Base-by-base conservation (phyloP, 305 asterid genomes). In the Solanum chacoense region DNA sequence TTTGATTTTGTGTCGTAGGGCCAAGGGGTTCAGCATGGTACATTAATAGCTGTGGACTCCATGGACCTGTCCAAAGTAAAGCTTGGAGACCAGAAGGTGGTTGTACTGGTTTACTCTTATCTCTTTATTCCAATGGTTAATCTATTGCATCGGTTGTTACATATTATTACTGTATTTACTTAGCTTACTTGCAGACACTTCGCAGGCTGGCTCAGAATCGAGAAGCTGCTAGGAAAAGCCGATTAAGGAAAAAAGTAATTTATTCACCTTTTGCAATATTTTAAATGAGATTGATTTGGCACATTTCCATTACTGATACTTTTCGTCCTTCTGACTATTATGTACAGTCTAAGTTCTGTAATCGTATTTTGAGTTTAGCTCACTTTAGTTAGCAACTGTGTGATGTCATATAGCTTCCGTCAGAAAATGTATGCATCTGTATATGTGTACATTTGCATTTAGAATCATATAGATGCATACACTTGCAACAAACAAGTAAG, bases 191-290 rank as follows among this genome's bases (percentile, higher is more conserved):
- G 88, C 91, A 96, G 99, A 90, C 93, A 11, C 95, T 94, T 32
- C 96, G 98, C 83, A 91, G 99, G 91, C 93, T 95, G 88, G 99
- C 99, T 85, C 99, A 97, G 91, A 97, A 97, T 91, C 94, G 99
- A 14, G 99, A 97, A 93, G 99, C 99, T 89, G 99, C 99, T 14
- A 92, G 94, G 84, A 96, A 97, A 90, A 97, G 99, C 83, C 95
- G 99, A 14, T 89, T 96, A 92, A 93, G 99, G 89, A 97, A 96
- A 92, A 96, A 97, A 87, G 99, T 96, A 93, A 91, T 35, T 0
- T 36, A 38, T 31, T 6, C 85, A 36, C 87, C 73, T 73, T 77
- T 29, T 13, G 8, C 37, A 13, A 59, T 72, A 28, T 69, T 71
- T 50, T 24, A 8, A 28, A 16, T 29, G 86, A 81, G 18, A 81